Conservation (phyloP, 2,329 filamentous ascomycete species). For the Didymella pomorum region DNA sequence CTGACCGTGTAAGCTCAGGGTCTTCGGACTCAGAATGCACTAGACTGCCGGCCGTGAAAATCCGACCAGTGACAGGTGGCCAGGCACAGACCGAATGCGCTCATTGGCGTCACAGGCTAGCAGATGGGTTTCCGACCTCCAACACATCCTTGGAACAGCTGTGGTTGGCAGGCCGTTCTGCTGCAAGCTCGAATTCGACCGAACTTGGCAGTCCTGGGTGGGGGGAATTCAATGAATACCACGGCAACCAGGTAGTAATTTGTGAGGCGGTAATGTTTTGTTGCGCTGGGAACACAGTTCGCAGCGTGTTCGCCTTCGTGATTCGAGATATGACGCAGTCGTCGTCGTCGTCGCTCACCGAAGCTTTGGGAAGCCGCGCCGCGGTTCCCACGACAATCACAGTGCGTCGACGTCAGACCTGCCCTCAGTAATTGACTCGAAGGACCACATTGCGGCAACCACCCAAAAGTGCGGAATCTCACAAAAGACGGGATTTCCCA, state of each 20-base stretch:
- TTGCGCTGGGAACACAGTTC: background rate
- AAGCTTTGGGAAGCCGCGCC: background rate
- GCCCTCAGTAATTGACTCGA: conserved; percentile 5
- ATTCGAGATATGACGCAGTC: conserved; percentile 9
- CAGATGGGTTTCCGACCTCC: background rate
- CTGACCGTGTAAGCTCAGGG: conserved; percentile 27
- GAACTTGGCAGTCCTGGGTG: conserved; percentile 1
- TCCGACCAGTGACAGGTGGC: conserved; percentile 20
- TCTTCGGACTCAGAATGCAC: conserved; percentile 24
- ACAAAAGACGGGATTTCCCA: conserved; percentile 10
- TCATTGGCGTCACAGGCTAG: conserved; percentile 18
- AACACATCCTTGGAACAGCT: background rate
- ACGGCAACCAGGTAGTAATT: background rate
- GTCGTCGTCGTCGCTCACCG: background rate
- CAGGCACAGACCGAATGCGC: conserved; percentile 13
- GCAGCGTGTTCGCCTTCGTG: background rate
- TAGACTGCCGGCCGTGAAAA: conserved; percentile 8
- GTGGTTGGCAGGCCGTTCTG: conserved; percentile 1
- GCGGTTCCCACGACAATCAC: background rate
- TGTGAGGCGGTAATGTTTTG: background rate
- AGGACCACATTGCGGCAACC: conserved; percentile 12
- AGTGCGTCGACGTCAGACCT: conserved; percentile 14
- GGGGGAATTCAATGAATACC: background rate
- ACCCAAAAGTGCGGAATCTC: conserved; percentile 27
- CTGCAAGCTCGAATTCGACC: background rate